Conservation (phyloP, 495 filamentous ascomycete species). For the Letharia columbiana region DNA sequence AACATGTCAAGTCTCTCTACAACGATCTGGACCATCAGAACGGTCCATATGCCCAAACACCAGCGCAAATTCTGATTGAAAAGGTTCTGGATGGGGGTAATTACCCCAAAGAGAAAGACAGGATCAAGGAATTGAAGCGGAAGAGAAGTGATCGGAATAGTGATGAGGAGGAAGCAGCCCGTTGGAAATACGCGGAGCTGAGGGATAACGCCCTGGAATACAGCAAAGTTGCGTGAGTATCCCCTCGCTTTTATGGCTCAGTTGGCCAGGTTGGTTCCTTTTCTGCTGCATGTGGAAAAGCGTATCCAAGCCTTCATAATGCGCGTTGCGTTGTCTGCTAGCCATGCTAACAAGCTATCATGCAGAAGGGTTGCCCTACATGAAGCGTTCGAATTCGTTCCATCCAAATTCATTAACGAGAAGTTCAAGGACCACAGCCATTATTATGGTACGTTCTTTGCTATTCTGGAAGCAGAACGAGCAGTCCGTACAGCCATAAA, state of each 20-base stretch:
- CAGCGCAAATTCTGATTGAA: slow-evolving; percentile 32
- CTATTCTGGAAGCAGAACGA: slow-evolving; percentile 35
- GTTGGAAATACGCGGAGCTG: slow-evolving; percentile 30
- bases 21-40: slow-evolving; percentile 13
- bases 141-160: slow-evolving; percentile 33
- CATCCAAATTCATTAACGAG: slow-evolving; percentile 38
- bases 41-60: slow-evolving; percentile 4
- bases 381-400: slow-evolving; percentile 40
- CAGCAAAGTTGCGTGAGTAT: slow-evolving; percentile 29
- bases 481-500: slow-evolving; percentile 25
- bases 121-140: slow-evolving; percentile 32
- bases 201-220: slow-evolving; percentile 25
- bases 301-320: background rate
- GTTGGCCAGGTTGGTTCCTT: background rate
- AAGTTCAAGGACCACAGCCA: slow-evolving; percentile 33
- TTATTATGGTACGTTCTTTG: slow-evolving; percentile 38
- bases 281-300: background rate
- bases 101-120: slow-evolving; percentile 42
- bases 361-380: slow-evolving; percentile 34
- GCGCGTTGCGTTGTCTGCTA: background rate
- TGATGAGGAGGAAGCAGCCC: slow-evolving; percentile 32
- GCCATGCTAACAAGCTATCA: background rate
- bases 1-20: slow-evolving; percentile 37
- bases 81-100: slow-evolving; percentile 35
- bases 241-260: background rate